Conservation (phyloP, 441 rosid genomes). For the Arabidopsis hybrid region DNA sequence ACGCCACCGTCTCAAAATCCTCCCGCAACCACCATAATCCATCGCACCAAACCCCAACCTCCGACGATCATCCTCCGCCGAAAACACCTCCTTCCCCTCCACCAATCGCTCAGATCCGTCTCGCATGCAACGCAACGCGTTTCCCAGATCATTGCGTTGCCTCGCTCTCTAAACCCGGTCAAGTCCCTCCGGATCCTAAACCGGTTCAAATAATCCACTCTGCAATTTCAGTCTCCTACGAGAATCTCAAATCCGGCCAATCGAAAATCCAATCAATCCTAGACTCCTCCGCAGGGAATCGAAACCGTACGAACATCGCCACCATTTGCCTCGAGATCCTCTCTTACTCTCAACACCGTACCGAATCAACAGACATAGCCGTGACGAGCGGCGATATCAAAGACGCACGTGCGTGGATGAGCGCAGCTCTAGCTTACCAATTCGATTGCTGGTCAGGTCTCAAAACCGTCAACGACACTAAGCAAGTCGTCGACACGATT, state of each 20-base stretch:
- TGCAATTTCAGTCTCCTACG: conserved; percentile 62
- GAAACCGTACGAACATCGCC: conserved; percentile 61
- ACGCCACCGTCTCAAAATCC: conserved; percentile 38
- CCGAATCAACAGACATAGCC: conserved; percentile 47
- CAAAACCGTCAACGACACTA: conserved; percentile 63
- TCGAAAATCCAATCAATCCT: conserved; percentile 58
- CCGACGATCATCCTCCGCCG: conserved; percentile 13
- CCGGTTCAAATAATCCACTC: conserved; percentile 69
- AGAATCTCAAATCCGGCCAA: conserved; percentile 57
- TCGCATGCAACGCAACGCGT: conserved; percentile 75
- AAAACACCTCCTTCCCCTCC: conserved; percentile 15
- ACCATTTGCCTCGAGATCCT: conserved; percentile 59
- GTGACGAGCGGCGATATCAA: conserved; percentile 53
- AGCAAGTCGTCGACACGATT: conserved; percentile 54
- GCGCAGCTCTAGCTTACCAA: conserved; percentile 77
- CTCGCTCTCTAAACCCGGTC: conserved; percentile 54
- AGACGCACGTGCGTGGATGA: conserved; percentile 84
- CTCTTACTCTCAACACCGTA: conserved; percentile 59
- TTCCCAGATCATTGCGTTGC: conserved; percentile 61
- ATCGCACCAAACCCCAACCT: conserved; percentile 18
- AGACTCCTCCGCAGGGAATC: conserved; percentile 50
- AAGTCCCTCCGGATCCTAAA: conserved; percentile 54
- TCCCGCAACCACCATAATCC: conserved; percentile 19
- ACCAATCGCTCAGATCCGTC: conserved; percentile 48
- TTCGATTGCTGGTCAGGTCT: conserved; percentile 78